Percentiles rank a stretch among this genome's conserved stretches.
Conservation (phyloP, 2,329 filamentous ascomycete species). For the Scolecobasidium constrictum region DNA sequence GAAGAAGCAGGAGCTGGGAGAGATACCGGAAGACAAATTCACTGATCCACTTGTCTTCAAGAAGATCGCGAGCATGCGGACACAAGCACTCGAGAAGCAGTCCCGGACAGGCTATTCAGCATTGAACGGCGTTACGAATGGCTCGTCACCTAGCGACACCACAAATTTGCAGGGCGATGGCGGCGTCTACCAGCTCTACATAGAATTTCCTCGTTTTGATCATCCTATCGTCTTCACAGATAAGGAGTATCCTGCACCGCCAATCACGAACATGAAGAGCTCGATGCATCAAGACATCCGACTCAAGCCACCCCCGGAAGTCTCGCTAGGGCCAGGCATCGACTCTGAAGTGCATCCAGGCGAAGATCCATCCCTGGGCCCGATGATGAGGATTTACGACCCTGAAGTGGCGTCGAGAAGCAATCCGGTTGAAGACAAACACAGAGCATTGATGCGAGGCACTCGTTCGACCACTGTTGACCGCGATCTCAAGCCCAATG, state of each 20-base stretch:
- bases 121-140: slow-evolving; percentile 14
- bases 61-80: slow-evolving; percentile 61
- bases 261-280: slow-evolving; percentile 64
- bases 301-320: slow-evolving; percentile 72
- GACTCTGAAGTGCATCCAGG: slow-evolving; percentile 51
- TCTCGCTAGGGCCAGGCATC: slow-evolving; percentile 84
- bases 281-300: slow-evolving; percentile 56
- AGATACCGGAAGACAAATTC: slow-evolving; percentile 89
- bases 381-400: slow-evolving; percentile 80
- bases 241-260: slow-evolving; percentile 78
- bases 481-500: slow-evolving; percentile 89
- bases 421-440: slow-evolving; percentile 92
- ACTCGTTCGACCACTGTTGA: slow-evolving; percentile 90
- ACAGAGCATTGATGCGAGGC: slow-evolving; percentile 81
- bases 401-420: slow-evolving; percentile 81
- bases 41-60: slow-evolving; percentile 90
- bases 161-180: slow-evolving; percentile 34
- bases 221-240: slow-evolving; percentile 94
- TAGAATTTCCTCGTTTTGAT: slow-evolving; percentile 90
- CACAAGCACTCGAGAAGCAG: slow-evolving; percentile 49
- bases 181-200: slow-evolving; percentile 68
- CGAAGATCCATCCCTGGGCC: slow-evolving; percentile 40
- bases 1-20: slow-evolving; percentile 97
- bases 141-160: slow-evolving; percentile 29
- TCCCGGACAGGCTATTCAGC: slow-evolving; percentile 18